Conservation (phyloP, 495 filamentous ascomycete species). For the Penicillium fimorum region DNA sequence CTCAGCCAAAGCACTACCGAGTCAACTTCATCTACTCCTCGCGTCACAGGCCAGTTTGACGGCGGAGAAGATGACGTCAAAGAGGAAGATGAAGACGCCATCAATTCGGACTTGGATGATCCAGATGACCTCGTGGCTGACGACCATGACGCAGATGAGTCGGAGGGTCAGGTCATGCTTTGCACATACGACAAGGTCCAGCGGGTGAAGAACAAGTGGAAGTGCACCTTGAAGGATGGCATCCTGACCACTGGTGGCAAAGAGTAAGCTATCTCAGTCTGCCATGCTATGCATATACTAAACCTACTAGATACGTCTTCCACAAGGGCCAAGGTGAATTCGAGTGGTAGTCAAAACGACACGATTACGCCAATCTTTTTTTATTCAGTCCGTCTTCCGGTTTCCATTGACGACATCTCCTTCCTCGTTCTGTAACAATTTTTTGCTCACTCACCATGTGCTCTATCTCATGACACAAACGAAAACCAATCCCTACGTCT, state of each 20-base stretch:
- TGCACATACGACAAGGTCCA: slow-evolving; percentile 99
- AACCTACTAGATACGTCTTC: slow-evolving; percentile 73
- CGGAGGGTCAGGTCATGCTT: slow-evolving; percentile 83
- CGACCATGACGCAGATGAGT: slow-evolving; percentile 76
- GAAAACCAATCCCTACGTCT: slow-evolving; percentile 17
- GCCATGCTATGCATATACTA: slow-evolving; percentile 3
- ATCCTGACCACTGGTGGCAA: slow-evolving; percentile 86
- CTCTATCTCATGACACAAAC: slow-evolving; percentile 6
- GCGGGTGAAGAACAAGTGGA: slow-evolving; percentile 99
- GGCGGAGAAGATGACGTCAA: slow-evolving; percentile 57
- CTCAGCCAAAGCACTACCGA: not conserved
- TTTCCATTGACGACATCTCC: slow-evolving; percentile 12
- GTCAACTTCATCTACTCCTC: slow-evolving; percentile 6
- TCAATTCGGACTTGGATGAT: slow-evolving; percentile 98
- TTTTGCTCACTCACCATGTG: slow-evolving; percentile 8
- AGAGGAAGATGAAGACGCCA: slow-evolving; percentile 88
- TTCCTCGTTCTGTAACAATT: slow-evolving; percentile 21
- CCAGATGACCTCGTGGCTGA: slow-evolving; percentile 79
- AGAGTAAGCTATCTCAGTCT: slow-evolving; percentile 57
- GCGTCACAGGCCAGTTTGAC: slow-evolving; percentile 56
- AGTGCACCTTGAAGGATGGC: slow-evolving; percentile 96
- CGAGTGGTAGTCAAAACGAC: slow-evolving; percentile 69
- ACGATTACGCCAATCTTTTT: not conserved
- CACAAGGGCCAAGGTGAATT: slow-evolving; percentile 96
- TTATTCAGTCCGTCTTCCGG: not conserved